Conservation (phyloP, 1,284 basidiomycete genomes). For the Malassezia dermatis region DNA sequence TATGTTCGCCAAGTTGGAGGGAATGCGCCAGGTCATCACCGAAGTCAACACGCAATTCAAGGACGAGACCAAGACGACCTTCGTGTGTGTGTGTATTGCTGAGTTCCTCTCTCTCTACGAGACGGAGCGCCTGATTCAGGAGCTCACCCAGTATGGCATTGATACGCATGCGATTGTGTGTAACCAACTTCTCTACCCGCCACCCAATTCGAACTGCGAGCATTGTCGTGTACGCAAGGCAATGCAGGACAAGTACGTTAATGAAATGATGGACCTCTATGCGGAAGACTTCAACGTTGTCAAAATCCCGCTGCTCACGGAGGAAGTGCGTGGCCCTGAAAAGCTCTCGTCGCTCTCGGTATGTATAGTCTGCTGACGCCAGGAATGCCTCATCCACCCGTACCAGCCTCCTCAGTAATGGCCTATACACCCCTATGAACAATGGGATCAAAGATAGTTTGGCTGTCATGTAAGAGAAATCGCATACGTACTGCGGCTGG, state of each 20-base stretch:
- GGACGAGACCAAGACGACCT: conserved; percentile 90
- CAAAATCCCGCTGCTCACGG: conserved; percentile 80
- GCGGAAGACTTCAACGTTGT: conserved; percentile 45
- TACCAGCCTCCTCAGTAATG: conserved; percentile 26
- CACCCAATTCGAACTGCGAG: conserved; percentile 78
- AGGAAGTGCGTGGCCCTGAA: conserved; percentile 89
- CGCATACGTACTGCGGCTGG: conserved; percentile 30
- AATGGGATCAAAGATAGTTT: conserved; percentile 12
- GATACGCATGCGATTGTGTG: conserved; percentile 98
- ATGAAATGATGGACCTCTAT: conserved; percentile 45
- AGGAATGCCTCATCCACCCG: conserved; percentile 32
- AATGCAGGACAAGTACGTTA: conserved; percentile 68
- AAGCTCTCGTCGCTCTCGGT: conserved; percentile 62
- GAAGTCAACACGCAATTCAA: conserved; percentile 99
- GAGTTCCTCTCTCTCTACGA: conserved; percentile 97
- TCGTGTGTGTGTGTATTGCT: conserved; percentile 96
- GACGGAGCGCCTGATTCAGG: conserved; percentile 92
- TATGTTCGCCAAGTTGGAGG: conserved; percentile 95
- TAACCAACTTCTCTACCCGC: conserved; percentile 91
- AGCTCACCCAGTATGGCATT: conserved; percentile 89
- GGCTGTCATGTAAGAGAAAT: conserved; percentile 2
- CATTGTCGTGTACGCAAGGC: conserved; percentile 86
- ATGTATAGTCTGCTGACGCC: background rate
- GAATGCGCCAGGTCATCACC: conserved; percentile 91
- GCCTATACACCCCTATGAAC: conserved; percentile 7